Evolutionary conservation across 176 grass and related monocot genomes (phyloP).

Genomic region (Thalia dealbata): DNA sequence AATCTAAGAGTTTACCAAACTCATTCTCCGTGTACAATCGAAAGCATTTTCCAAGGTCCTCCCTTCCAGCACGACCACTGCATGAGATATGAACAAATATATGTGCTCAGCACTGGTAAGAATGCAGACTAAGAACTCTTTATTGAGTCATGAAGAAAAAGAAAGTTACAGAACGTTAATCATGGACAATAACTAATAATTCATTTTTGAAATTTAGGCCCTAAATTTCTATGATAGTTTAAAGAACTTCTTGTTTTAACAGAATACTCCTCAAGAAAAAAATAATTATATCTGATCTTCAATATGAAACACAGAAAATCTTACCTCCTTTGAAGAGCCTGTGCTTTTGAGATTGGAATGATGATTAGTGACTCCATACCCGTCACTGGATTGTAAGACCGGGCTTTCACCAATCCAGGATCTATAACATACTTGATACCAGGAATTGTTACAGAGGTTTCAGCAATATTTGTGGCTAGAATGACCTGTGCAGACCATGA

Average conservation of each 20-base stretch:
- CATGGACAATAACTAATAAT: neutral
- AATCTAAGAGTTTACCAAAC: conserved; percentile 65
- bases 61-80: conserved; percentile 80
- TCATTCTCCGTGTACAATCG: conserved; percentile 80
- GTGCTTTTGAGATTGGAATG: conserved; percentile 83
- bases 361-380: conserved; percentile 94
- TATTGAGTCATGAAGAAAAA: neutral
- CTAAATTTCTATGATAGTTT: no score
- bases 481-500: conserved; percentile 44
- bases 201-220: neutral
- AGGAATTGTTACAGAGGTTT: conserved; percentile 94
- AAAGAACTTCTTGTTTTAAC: no score
- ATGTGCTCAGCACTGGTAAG: neutral
- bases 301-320: neutral
- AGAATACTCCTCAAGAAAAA: neutral
- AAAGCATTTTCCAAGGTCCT: conserved; percentile 78
- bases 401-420: conserved; percentile 89
- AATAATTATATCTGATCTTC: no score
- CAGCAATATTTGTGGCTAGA: conserved; percentile 96
- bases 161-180: neutral
- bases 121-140: neutral
- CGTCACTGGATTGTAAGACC: conserved; percentile 87
- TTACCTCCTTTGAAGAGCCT: conserved; percentile 94
- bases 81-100: conserved; percentile 14
- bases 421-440: conserved; percentile 98